Base-by-base conservation (phyloP, 345 rosid species). In the Gossypium mustelinum region DNA sequence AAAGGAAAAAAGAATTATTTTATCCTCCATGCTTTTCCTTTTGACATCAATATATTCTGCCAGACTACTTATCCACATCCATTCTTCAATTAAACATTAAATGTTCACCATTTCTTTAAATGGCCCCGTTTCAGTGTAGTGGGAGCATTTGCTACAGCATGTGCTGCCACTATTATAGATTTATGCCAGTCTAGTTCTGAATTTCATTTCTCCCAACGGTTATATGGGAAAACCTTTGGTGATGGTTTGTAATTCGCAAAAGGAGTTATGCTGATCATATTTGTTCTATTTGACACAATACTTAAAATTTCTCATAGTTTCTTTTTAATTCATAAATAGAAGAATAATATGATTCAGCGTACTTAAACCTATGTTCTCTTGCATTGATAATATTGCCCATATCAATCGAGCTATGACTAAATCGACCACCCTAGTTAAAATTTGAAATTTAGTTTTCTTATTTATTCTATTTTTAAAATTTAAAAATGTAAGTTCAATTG, bases 291-390 rank as follows among this genome's bases (percentile, higher is more conserved):
- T 29, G 39, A 29, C 6, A 29, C 0, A 29, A 29, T 29, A 29
- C 0, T 29, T 29, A 29, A 0, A 29, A 29, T 0, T 29, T 0
- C 0, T 0, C 0, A 0, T 29, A 4, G 6, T 29, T 29, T 4
- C 0, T 29, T 29, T 29, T 4, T 1, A 4, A 29, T 6, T 0
- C 6, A 29, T 29, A 29, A 29, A 29, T 29, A 29, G 0, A 0
- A 29, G 0, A 29, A 29, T 4, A 29, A 29, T 29, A 0, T 0
- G 1, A 0, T 29, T 29, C 6, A 29, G 5, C 0, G 6, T 0
- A 29, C 0, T 29, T 1, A 29, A 29, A 29, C 0, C 0, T 1
- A 29, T 0, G 1, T 29, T 0, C 34, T 29, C 34, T 5, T 29
- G 34, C 5, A 29, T 29, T 29, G 39, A 0, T 4, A 29, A 29